A percentile compares a stretch with the other conserved stretches of the same genome.
These are phyloP conservation scores for Angomonas deanei DNA, from an alignment of 208 protist species.

Conservation along the genomic window DNA sequence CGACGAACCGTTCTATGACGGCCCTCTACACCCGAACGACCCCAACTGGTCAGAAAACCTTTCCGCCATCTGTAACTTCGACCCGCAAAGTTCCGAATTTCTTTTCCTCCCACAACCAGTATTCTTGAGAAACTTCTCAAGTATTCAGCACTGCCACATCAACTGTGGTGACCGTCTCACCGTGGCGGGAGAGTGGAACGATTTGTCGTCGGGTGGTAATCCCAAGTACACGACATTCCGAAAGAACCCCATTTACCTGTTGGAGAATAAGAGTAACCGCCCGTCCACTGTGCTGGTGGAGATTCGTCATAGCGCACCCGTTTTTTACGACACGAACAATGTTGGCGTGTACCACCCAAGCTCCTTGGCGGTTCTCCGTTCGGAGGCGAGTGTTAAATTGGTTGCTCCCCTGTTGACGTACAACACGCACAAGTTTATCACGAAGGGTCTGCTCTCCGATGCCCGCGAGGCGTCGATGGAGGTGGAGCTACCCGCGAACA, in stretches of 20 bases:
- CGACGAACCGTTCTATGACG: conserved; percentile 43
- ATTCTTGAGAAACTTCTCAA: conserved; percentile 77
- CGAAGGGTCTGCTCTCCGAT: conserved; percentile 43
- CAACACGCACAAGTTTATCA: conserved; percentile 44
- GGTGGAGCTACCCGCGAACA: conserved; percentile 53
- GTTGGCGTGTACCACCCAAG: conserved; percentile 72
- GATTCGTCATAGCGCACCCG: conserved; percentile 53
- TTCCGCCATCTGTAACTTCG: conserved; percentile 44
- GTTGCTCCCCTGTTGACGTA: conserved; percentile 70
- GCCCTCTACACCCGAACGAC: conserved; percentile 47
- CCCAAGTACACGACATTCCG: conserved; percentile 77
- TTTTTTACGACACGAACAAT: conserved; percentile 57
- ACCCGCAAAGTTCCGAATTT: conserved; percentile 30
- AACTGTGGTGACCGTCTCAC: conserved; percentile 81
- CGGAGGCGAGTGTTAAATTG: conserved; percentile 25
- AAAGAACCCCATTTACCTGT: conserved; percentile 79
- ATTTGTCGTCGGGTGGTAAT: conserved; percentile 55
- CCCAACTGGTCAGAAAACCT: conserved; percentile 50
- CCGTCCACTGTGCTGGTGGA: conserved; percentile 57
- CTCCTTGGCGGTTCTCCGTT: conserved; percentile 59
- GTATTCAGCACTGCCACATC: conserved; percentile 74
- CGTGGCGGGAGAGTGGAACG: conserved; percentile 48
- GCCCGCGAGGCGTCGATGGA: conserved; percentile 39
- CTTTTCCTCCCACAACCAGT: conserved; percentile 63
- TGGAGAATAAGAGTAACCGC: conserved; percentile 75